phyloP scores from a whole-genome alignment of 1,139 yeast genomes.

The Sugiyamaella xylanicola region DNA sequence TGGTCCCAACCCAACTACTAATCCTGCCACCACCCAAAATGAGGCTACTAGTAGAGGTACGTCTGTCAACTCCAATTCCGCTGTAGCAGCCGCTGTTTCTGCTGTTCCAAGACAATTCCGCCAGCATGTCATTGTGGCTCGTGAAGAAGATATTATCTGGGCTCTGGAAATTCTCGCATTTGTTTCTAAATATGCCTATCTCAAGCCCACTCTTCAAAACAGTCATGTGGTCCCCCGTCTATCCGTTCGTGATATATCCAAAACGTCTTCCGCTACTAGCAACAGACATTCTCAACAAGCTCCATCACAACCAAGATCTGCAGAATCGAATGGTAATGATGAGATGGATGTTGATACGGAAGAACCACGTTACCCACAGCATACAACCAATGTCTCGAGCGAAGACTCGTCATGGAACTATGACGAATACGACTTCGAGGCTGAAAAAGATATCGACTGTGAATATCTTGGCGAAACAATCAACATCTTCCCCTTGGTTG shows the following conservation, averaged over 20 bases:
- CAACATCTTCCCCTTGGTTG: conserved; percentile 87
- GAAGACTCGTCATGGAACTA: conserved; percentile 50
- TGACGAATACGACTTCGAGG: conserved; percentile 55
- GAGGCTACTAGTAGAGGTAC: conserved; percentile 13
- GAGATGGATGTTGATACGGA: conserved; percentile 39
- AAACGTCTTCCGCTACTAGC: conserved; percentile 27
- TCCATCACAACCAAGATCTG: conserved; percentile 11
- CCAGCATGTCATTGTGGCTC: conserved; percentile 77
- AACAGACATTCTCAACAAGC: neutral
- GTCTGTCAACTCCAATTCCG: conserved; percentile 8
- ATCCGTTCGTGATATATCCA: conserved; percentile 39
- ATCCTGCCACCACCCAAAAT: neutral
- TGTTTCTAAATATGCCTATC: conserved; percentile 83
- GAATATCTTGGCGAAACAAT: conserved; percentile 52
- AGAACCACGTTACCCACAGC: neutral
- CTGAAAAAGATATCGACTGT: conserved; percentile 49
- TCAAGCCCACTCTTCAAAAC: conserved; percentile 72
- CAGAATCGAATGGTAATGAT: conserved; percentile 25
- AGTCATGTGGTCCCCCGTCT: conserved; percentile 59
- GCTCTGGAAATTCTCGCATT: conserved; percentile 88
- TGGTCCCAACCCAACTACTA: conserved; percentile 1
- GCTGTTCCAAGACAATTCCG: conserved; percentile 55
- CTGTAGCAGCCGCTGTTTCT: conserved; percentile 17
- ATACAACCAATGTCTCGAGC: neutral
- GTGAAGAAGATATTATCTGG: conserved; percentile 94